These are phyloP conservation scores for Ambrosia hybrid DNA, from an alignment of 140 eudicot genomes.

Conservation along the genomic window DNA sequence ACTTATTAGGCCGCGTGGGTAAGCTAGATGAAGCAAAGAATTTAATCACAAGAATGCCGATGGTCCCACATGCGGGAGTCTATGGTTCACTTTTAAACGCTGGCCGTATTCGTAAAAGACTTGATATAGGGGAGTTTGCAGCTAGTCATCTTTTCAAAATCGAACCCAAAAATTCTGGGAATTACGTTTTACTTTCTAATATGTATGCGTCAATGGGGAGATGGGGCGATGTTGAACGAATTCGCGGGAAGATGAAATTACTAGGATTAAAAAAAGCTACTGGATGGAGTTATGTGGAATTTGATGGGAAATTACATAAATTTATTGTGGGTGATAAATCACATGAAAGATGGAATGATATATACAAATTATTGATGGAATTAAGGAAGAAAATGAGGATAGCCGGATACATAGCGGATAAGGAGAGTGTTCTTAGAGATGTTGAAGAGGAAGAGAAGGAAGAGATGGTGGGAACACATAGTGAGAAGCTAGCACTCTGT, in stretches of 20 bases:
- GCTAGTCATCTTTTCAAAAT: constrained; percentile 74
- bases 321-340: constrained; percentile 74
- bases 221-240: constrained; percentile 68
- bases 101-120: constrained; percentile 64
- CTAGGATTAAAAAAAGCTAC: constrained; percentile 55
- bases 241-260: constrained; percentile 49
- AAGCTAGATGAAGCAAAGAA: constrained; percentile 73
- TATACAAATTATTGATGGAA: constrained; percentile 49
- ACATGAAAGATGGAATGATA: constrained; percentile 52
- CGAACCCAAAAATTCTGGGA: constrained; percentile 78
- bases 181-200: constrained; percentile 74
- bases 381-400: constrained; percentile 55
- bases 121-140: constrained; percentile 76
- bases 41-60: constrained; percentile 62
- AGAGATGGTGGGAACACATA: constrained; percentile 82
- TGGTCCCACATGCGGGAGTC: constrained; percentile 71
- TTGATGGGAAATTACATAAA: constrained; percentile 52
- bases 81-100: constrained; percentile 80
- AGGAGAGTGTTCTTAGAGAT: constrained; percentile 64
- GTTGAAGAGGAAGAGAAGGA: constrained; percentile 93
- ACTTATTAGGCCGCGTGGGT: constrained; percentile 76
- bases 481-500: constrained; percentile 82
- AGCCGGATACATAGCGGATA: constrained; percentile 65
- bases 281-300: constrained; percentile 82
- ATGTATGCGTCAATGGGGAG: constrained; percentile 69